Evolutionary conservation across 192 early-diverging fungal genomes (phyloP).

Genomic region (Backusella circina): DNA sequence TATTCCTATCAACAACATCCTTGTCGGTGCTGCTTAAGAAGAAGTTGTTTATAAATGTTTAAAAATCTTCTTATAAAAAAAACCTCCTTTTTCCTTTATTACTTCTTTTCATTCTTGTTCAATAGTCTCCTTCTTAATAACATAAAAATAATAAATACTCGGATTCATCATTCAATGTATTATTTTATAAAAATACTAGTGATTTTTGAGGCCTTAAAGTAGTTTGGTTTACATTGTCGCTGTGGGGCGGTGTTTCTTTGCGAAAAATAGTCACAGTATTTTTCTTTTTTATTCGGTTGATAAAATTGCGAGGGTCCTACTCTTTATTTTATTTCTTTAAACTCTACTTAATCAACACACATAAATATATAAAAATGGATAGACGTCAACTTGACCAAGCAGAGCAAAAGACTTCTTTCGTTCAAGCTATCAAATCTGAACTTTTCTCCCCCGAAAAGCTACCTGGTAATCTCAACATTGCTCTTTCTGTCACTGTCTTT

Average conservation of each 20-base stretch:
- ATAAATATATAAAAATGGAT: not conserved
- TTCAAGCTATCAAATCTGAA: conserved; percentile 30
- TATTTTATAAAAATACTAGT: too few relatives aligned
- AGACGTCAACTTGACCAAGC: conserved; percentile 25
- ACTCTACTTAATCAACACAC: not conserved
- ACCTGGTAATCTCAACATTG: conserved; percentile 49
- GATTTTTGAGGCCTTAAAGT: not conserved
- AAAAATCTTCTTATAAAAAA: not conserved
- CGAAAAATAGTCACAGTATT: not conserved
- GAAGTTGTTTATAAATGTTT: not conserved
- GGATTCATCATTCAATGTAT: not conserved
- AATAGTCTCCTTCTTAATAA: not conserved
- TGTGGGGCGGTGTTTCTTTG: not conserved
- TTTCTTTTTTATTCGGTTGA: not conserved
- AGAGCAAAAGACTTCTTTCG: conserved; percentile 11
- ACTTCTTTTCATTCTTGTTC: not conserved
- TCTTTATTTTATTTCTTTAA: not conserved
- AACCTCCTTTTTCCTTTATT: not conserved
- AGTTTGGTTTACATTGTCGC: not conserved
- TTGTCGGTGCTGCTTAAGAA: conserved; percentile 68
- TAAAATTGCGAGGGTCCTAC: not conserved
- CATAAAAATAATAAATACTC: not conserved
- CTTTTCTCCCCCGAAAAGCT: conserved; percentile 54
- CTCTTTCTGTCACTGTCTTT: conserved; percentile 54
- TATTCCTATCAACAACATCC: conserved; percentile 99